Conservation (phyloP, 1,284 basidiomycete species). For the Fistulinella cinereoalba region DNA sequence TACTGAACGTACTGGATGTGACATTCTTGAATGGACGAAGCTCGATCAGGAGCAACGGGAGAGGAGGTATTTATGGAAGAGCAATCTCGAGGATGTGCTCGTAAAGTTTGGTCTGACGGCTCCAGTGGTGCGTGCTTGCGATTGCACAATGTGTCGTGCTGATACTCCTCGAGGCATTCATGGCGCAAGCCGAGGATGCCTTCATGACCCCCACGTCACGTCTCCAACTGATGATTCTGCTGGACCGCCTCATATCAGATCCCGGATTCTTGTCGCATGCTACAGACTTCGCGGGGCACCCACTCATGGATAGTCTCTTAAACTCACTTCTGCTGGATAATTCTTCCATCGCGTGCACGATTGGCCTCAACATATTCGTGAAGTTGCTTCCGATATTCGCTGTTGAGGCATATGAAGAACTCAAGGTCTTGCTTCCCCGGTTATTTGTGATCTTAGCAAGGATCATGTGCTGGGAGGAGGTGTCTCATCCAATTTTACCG, state of each 20-base stretch:
- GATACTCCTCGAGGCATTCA: slow-evolving; percentile 50
- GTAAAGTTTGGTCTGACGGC: slow-evolving; percentile 58
- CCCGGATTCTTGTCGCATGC: slow-evolving; percentile 48
- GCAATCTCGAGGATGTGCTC: slow-evolving; percentile 70
- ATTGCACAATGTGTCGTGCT: slow-evolving; percentile 13
- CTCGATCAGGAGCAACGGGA: slow-evolving; percentile 59
- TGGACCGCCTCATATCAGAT: slow-evolving; percentile 59
- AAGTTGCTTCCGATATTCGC: slow-evolving; percentile 75
- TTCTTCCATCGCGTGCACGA: slow-evolving; percentile 64
- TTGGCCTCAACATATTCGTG: slow-evolving; percentile 58
- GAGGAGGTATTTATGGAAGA: slow-evolving; percentile 64
- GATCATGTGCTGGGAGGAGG: slow-evolving; percentile 67
- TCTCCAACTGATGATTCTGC: slow-evolving; percentile 63
- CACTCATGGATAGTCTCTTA: slow-evolving; percentile 58
- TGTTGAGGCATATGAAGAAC: slow-evolving; percentile 51
- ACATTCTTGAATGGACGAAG: slow-evolving; percentile 69
- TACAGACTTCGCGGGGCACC: slow-evolving; percentile 56
- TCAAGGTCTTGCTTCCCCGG: slow-evolving; percentile 58
- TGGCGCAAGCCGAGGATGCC: slow-evolving; percentile 59
- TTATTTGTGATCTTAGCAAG: slow-evolving; percentile 65
- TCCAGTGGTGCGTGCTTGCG: slow-evolving; percentile 52
- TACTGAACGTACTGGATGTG: slow-evolving; percentile 68
- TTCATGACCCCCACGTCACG: slow-evolving; percentile 58
- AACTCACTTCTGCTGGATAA: slow-evolving; percentile 67
- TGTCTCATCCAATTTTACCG: slow-evolving; percentile 33